These are phyloP conservation scores for Starmerella etchellsii DNA, from an alignment of 805 yeast genomes.

Conservation along the genomic window DNA sequence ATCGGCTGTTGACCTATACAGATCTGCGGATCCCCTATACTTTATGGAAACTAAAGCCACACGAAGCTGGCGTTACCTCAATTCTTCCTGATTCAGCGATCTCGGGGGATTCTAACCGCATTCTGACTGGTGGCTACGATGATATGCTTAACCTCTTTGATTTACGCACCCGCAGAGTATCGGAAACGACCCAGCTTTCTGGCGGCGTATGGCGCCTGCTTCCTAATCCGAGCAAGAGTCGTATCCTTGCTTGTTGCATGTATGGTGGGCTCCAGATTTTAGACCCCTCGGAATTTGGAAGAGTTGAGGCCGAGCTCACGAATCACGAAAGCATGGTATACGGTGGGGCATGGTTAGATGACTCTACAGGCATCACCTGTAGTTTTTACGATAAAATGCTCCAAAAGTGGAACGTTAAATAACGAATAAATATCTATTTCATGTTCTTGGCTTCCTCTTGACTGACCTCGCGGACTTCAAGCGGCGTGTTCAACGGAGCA, in stretches of 20 bases:
- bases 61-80: slow-evolving; percentile 84
- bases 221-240: slow-evolving; percentile 38
- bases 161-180: slow-evolving; percentile 39
- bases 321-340: slow-evolving; percentile 82
- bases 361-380: slow-evolving; percentile 56
- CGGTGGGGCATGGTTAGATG: slow-evolving; percentile 76
- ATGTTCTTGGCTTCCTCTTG: slow-evolving; percentile 8
- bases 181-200: slow-evolving; percentile 42
- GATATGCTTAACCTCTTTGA: slow-evolving; percentile 62
- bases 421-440: background rate
- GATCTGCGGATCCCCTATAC: slow-evolving; percentile 38
- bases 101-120: slow-evolving; percentile 15
- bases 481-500: slow-evolving; percentile 18
- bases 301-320: slow-evolving; percentile 12
- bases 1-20: slow-evolving; percentile 58
- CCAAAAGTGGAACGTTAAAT: slow-evolving; percentile 50
- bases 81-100: slow-evolving; percentile 35
- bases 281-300: slow-evolving; percentile 18
- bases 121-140: slow-evolving; percentile 90
- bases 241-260: slow-evolving; percentile 78
- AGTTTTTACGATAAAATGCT: slow-evolving; percentile 81
- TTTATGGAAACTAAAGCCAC: slow-evolving; percentile 37
- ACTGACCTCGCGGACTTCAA: slow-evolving; percentile 12
- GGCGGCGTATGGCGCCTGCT: slow-evolving; percentile 94
- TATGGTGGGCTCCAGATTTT: slow-evolving; percentile 81